Conservation (phyloP, 148 eudicot species). For the Amaranthus palmeri region DNA sequence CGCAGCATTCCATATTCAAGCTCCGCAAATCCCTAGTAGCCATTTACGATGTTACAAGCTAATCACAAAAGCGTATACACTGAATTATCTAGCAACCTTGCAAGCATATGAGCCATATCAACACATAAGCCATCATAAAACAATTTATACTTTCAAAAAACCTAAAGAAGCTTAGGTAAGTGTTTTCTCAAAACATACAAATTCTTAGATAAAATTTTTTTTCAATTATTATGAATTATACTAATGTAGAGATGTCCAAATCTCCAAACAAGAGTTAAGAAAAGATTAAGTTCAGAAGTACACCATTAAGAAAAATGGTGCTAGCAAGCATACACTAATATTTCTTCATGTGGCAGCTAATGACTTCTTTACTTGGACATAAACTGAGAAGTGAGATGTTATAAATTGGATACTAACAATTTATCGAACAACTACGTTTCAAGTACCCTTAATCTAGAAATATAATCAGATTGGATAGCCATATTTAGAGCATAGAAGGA, state of each 20-base stretch:
- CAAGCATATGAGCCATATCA: background rate
- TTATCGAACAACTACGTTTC: no score
- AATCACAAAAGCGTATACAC: background rate
- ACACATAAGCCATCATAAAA: background rate
- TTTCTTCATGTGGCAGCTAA: background rate
- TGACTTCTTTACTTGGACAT: background rate
- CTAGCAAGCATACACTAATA: background rate
- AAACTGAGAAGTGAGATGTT: background rate
- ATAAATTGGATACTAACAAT: background rate
- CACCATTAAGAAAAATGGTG: background rate
- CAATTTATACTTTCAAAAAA: background rate
- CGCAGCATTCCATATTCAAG: constrained; percentile 97
- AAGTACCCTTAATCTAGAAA: background rate
- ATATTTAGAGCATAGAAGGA: background rate
- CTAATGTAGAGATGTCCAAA: background rate
- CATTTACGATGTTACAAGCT: constrained; percentile 5
- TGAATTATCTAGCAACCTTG: background rate
- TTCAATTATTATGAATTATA: background rate
- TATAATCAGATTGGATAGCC: background rate
- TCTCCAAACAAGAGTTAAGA: no score
- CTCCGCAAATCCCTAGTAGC: constrained; percentile 85
- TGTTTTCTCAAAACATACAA: no score
- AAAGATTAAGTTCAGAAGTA: background rate
- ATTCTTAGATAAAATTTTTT: background rate
- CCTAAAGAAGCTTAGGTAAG: background rate